Evolutionary conservation across 2,329 filamentous ascomycete species (phyloP).

Genomic region (Fusarium subtropicale): DNA sequence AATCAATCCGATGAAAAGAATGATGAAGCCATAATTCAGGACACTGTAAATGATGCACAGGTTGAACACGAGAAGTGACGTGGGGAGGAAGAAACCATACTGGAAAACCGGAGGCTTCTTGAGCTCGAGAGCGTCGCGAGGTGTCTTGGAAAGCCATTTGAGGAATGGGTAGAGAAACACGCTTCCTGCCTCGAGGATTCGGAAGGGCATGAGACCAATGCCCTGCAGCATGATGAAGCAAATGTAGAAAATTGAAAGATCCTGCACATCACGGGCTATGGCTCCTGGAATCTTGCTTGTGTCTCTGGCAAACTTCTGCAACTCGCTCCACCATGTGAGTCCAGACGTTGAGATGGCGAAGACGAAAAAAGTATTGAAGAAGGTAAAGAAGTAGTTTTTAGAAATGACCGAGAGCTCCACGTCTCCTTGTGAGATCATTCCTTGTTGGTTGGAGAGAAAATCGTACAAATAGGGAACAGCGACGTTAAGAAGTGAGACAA

Average conservation of each 20-base stretch:
- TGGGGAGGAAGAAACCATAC: slow-evolving; percentile 96
- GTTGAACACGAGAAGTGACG: slow-evolving; percentile 91
- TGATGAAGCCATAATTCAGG: slow-evolving; percentile 80
- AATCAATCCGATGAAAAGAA: slow-evolving; percentile 82
- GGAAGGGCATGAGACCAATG: slow-evolving; percentile 92
- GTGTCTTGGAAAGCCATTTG: slow-evolving; percentile 83
- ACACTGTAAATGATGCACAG: slow-evolving; percentile 96
- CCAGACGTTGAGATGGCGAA: slow-evolving; percentile 91
- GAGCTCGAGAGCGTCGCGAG: slow-evolving; percentile 87
- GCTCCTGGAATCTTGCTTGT: slow-evolving; percentile 80
- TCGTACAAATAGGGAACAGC: slow-evolving; percentile 95
- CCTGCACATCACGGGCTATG: slow-evolving; percentile 80
- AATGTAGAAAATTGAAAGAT: slow-evolving; percentile 85
- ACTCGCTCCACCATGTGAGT: slow-evolving; percentile 76
- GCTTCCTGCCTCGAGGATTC: slow-evolving; percentile 88
- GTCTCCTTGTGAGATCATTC: slow-evolving; percentile 94
- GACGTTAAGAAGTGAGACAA: slow-evolving; percentile 88
- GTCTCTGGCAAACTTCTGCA: slow-evolving; percentile 81
- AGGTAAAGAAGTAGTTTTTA: slow-evolving; percentile 99
- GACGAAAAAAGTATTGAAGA: slow-evolving; percentile 98
- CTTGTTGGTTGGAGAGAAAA: slow-evolving; percentile 89
- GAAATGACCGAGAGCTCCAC: slow-evolving; percentile 95
- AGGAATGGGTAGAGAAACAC: slow-evolving; percentile 86
- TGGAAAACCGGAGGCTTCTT: slow-evolving; percentile 87
- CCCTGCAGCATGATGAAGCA: slow-evolving; percentile 95